These are phyloP conservation scores for Tetrapisispora nanseiensis DNA, from an alignment of 805 yeast species.

Conservation along the genomic window DNA sequence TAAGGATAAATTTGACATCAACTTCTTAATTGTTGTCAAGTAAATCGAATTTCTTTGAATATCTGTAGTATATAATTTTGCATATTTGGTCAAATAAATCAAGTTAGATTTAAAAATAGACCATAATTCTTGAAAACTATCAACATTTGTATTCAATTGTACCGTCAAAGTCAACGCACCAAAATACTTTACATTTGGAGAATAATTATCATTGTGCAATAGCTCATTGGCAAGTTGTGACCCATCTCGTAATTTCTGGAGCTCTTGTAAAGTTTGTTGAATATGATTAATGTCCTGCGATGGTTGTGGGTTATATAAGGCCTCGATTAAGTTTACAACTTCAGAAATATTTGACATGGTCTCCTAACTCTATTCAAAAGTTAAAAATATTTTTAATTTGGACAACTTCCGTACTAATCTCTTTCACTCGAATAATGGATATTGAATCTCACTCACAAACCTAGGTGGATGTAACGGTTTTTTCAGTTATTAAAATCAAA, in stretches of 20 bases:
- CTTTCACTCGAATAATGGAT: too few relatives aligned
- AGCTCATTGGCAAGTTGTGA: conserved; percentile 22
- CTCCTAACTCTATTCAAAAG: too few relatives aligned
- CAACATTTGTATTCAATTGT: conserved; percentile 18
- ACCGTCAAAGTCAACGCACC: conserved; percentile 30
- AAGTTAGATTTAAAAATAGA: conserved; percentile 20
- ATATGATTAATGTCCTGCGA: conserved; percentile 22
- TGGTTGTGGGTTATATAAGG: conserved; percentile 22
- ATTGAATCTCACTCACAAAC: too few relatives aligned
- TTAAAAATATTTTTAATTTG: too few relatives aligned
- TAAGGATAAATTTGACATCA: conserved; percentile 29
- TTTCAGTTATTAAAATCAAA: too few relatives aligned
- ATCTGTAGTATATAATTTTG: conserved; percentile 11
- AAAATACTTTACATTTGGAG: conserved; percentile 26
- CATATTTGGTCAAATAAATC: conserved; percentile 14
- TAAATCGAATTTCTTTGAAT: conserved; percentile 9
- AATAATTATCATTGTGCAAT: conserved; percentile 11
- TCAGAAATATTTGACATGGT: conserved; percentile 1
- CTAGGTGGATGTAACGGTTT: too few relatives aligned
- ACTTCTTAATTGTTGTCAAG: conserved; percentile 21
- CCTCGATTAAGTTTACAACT: conserved; percentile 14
- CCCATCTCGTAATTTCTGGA: conserved; percentile 26
- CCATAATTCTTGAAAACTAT: conserved; percentile 15
- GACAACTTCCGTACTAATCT: too few relatives aligned
- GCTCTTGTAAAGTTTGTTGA: conserved; percentile 23